Conservation (phyloP, 23 red algal genomes). For the Gracilaria caudata region DNA sequence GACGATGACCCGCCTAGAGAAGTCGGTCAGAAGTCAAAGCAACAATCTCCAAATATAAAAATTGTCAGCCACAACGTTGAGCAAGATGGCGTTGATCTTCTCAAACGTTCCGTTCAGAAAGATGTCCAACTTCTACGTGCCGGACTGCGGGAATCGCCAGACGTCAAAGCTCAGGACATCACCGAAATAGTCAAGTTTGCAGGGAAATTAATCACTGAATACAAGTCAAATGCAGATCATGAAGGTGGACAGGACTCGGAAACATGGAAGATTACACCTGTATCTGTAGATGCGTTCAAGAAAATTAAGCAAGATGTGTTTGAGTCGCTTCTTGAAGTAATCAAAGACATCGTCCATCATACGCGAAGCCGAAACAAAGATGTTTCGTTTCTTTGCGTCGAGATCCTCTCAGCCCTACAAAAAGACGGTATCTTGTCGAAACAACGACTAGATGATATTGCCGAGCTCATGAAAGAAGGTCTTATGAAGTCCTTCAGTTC, state of each 20-base stretch:
- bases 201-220: neutral
- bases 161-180: slow-evolving; percentile 17
- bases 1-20: neutral
- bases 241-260: neutral
- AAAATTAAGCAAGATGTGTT: slow-evolving; percentile 46
- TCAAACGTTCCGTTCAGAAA: neutral
- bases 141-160: neutral
- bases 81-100: neutral
- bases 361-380: slow-evolving; percentile 12
- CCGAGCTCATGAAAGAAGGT: slow-evolving; percentile 26
- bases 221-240: neutral
- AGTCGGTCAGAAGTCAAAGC: neutral
- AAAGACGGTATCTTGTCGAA: slow-evolving; percentile 44
- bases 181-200: slow-evolving; percentile 22
- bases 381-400: slow-evolving; percentile 48
- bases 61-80: neutral
- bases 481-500: slow-evolving; percentile 8
- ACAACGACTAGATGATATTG: slow-evolving; percentile 29
- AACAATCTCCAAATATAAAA: neutral
- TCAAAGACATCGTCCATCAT: slow-evolving; percentile 29
- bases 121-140: neutral
- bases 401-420: slow-evolving; percentile 50
- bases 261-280: slow-evolving; percentile 2
- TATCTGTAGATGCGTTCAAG: slow-evolving; percentile 33
- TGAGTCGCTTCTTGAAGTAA: slow-evolving; percentile 41